phyloP scores from a whole-genome alignment of 2,329 filamentous ascomycete genomes.

The Fusarium devonianum region DNA sequence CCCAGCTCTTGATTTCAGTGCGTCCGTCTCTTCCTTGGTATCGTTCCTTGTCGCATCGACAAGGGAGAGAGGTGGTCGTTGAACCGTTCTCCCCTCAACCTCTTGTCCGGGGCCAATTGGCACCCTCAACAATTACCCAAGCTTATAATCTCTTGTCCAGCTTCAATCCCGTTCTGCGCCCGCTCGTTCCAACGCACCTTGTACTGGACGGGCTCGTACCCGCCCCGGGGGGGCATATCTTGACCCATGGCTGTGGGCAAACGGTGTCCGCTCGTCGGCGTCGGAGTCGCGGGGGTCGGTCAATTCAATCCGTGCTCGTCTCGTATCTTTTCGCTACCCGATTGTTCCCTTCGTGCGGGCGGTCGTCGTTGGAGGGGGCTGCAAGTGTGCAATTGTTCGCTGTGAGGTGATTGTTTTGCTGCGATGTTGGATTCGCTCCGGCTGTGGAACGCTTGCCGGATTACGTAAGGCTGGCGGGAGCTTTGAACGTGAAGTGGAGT shows the following conservation, averaged over 20 bases:
- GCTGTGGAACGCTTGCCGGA: constrained; percentile 28
- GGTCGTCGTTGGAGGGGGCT: constrained; percentile 5
- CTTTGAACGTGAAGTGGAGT: constrained; percentile 8
- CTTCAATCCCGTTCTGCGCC: neutral
- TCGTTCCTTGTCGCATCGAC: neutral
- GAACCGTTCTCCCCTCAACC: neutral
- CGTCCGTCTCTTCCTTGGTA: neutral
- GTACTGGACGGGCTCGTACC: constrained; percentile 97
- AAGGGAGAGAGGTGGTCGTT: neutral
- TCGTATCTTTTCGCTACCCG: constrained; percentile 14
- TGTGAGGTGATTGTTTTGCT: constrained; percentile 43
- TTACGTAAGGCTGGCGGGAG: constrained; percentile 35
- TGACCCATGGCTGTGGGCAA: constrained; percentile 82
- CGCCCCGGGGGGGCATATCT: constrained; percentile 94
- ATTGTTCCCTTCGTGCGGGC: constrained; percentile 23
- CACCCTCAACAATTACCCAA: neutral
- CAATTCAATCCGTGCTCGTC: constrained; percentile 7
- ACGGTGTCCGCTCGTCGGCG: constrained; percentile 21
- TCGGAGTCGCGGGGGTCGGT: constrained; percentile 11
- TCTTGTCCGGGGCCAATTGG: neutral
- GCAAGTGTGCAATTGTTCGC: too few relatives aligned
- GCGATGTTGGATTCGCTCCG: constrained; percentile 20
- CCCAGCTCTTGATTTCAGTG: constrained; percentile 2
- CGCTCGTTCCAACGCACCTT: constrained; percentile 67
- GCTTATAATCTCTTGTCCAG: neutral